These are phyloP conservation scores for Clonostachys rosea DNA, from an alignment of 2,329 filamentous ascomycete genomes.

Conservation along the genomic window DNA sequence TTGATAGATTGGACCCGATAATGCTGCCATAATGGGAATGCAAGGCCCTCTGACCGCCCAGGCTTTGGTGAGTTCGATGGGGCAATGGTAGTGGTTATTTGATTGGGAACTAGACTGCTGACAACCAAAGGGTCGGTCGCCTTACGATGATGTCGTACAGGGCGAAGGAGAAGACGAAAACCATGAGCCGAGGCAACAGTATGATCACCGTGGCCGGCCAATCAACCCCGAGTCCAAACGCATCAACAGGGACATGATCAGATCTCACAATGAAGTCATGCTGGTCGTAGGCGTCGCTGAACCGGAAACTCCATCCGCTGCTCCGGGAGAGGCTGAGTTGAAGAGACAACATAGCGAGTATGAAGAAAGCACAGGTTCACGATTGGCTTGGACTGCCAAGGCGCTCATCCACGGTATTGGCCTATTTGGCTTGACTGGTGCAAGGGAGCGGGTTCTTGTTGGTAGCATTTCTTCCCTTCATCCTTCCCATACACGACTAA, in stretches of 20 bases:
- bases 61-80: slow-evolving; percentile 39
- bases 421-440: slow-evolving; percentile 46
- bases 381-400: slow-evolving; percentile 24
- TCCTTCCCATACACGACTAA: neutral
- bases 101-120: neutral
- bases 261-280: slow-evolving; percentile 61
- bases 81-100: neutral
- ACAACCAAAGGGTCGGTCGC: slow-evolving; percentile 46
- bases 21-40: slow-evolving; percentile 36
- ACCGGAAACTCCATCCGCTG: slow-evolving; percentile 39
- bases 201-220: slow-evolving; percentile 51
- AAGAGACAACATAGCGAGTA: slow-evolving; percentile 38
- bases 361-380: slow-evolving; percentile 40
- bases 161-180: slow-evolving; percentile 39
- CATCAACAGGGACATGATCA: slow-evolving; percentile 52
- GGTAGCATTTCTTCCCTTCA: slow-evolving; percentile 2
- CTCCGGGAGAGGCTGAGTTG: slow-evolving; percentile 28
- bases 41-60: slow-evolving; percentile 52
- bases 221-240: slow-evolving; percentile 48
- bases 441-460: slow-evolving; percentile 51
- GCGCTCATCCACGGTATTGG: slow-evolving; percentile 32
- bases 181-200: slow-evolving; percentile 38
- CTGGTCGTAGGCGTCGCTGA: slow-evolving; percentile 58
- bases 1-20: too few relatives aligned
- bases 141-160: slow-evolving; percentile 52